Evolutionary conservation across 2,329 filamentous ascomycete genomes (phyloP).

Genomic region (Paecilomyces formosus): DNA sequence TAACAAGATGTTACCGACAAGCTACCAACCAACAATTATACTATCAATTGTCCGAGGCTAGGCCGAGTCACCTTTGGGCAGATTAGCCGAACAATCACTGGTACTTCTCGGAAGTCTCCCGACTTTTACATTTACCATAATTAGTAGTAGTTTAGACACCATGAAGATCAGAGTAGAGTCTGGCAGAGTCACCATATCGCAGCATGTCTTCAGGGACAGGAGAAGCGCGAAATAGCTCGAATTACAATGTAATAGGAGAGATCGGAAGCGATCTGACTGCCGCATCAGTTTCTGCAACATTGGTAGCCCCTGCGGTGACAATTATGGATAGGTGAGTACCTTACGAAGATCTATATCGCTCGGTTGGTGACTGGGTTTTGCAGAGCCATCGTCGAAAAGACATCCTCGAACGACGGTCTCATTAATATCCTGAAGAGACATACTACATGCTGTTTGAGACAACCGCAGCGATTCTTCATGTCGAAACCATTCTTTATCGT

Average conservation of each 20-base stretch:
- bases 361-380: neutral
- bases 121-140: neutral
- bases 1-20: too few species aligned
- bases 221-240: neutral
- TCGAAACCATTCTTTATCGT: slow-evolving; percentile 31
- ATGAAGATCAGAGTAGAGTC: neutral
- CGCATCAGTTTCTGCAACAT: neutral
- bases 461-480: slow-evolving; percentile 20
- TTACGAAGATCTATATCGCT: neutral
- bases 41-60: too few species aligned
- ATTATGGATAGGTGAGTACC: neutral
- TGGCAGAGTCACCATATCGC: neutral
- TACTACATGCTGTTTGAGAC: slow-evolving; percentile 11
- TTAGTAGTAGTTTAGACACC: neutral
- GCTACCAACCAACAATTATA: too few species aligned
- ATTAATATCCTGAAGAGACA: slow-evolving; percentile 20
- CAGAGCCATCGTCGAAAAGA: neutral
- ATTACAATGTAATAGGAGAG: neutral
- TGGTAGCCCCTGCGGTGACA: neutral
- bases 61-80: too few species aligned
- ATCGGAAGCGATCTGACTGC: neutral
- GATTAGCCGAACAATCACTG: too few species aligned
- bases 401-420: neutral
- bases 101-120: neutral
- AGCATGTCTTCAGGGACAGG: neutral